These are phyloP conservation scores for Apiotrichum siamense DNA, from an alignment of 1,284 basidiomycete species.

Conservation along the genomic window DNA sequence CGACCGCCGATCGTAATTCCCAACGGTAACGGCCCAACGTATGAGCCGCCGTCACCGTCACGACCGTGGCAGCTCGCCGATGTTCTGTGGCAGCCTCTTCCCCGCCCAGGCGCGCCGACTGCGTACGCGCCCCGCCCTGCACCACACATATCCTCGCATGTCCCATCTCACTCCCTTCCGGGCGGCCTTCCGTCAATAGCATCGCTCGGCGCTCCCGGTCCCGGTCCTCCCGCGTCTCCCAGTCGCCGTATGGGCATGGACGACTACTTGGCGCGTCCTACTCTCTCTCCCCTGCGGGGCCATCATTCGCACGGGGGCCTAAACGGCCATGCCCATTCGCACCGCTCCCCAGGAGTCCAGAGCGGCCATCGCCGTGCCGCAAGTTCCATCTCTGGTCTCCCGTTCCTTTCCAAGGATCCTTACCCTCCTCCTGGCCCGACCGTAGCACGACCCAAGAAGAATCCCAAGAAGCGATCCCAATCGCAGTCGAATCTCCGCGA, in stretches of 20 bases:
- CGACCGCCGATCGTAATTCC: constrained; percentile 14
- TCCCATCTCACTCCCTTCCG: constrained; percentile 16
- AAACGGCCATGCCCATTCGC: neutral
- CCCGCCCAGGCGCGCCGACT: constrained; percentile 25
- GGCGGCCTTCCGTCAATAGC: constrained; percentile 10
- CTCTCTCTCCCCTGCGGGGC: constrained; percentile 6
- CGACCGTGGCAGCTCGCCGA: constrained; percentile 44
- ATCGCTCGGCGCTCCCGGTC: constrained; percentile 1
- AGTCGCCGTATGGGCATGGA: constrained; percentile 11
- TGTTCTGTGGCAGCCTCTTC: constrained; percentile 43
- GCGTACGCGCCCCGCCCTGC: constrained; percentile 3
- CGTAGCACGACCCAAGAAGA: constrained; percentile 13
- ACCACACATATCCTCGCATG: constrained; percentile 8
- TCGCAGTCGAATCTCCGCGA: constrained; percentile 32
- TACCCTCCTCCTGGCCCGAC: constrained; percentile 14
- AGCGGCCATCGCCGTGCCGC: constrained; percentile 12
- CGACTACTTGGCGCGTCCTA: constrained; percentile 12
- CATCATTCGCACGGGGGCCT: neutral
- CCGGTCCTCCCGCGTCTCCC: constrained; percentile 1
- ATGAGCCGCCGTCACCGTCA: constrained; percentile 40
- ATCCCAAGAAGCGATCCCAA: constrained; percentile 37
- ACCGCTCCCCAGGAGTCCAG: neutral
- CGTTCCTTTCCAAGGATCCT: constrained; percentile 15
- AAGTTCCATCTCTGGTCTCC: constrained; percentile 9
- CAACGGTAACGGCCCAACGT: constrained; percentile 19